phyloP scores from a whole-genome alignment of 805 yeast genomes.

The Spathaspora hagerdaliae region DNA sequence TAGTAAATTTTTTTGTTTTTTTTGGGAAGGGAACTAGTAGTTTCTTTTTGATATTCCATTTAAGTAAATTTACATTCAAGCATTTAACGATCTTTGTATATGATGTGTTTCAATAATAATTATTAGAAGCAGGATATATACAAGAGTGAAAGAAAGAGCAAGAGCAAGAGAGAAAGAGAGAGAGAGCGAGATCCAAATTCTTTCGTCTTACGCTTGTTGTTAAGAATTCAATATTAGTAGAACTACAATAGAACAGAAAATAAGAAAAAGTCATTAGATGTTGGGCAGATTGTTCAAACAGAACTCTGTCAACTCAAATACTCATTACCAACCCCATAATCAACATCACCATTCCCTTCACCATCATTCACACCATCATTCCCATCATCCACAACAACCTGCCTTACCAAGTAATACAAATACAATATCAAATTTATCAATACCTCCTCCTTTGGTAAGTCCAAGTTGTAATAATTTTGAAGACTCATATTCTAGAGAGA shows the following conservation, averaged over 20 bases:
- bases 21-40: too few relatives aligned
- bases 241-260: background rate
- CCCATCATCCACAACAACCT: conserved; percentile 1
- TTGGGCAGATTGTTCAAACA: conserved; percentile 36
- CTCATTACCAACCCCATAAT: background rate
- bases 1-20: too few relatives aligned
- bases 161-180: too few relatives aligned
- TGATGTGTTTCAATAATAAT: too few relatives aligned
- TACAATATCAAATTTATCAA: conserved; percentile 2
- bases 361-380: background rate
- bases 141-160: too few relatives aligned
- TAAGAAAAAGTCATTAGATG: conserved; percentile 14
- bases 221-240: too few relatives aligned
- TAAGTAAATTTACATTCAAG: too few relatives aligned
- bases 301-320: conserved; percentile 6
- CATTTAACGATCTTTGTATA: too few relatives aligned
- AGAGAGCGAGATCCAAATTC: too few relatives aligned
- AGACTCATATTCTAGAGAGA: conserved; percentile 42
- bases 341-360: conserved; percentile 4
- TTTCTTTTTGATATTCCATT: too few relatives aligned
- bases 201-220: too few relatives aligned
- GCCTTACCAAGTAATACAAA: background rate
- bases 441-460: background rate
- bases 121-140: too few relatives aligned
- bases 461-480: conserved; percentile 27